Evolutionary conservation across 2,329 filamentous ascomycete genomes (phyloP), one percentile per base, ranked within the genome.

Genomic region (Sarocladium brachiariae): DNA sequence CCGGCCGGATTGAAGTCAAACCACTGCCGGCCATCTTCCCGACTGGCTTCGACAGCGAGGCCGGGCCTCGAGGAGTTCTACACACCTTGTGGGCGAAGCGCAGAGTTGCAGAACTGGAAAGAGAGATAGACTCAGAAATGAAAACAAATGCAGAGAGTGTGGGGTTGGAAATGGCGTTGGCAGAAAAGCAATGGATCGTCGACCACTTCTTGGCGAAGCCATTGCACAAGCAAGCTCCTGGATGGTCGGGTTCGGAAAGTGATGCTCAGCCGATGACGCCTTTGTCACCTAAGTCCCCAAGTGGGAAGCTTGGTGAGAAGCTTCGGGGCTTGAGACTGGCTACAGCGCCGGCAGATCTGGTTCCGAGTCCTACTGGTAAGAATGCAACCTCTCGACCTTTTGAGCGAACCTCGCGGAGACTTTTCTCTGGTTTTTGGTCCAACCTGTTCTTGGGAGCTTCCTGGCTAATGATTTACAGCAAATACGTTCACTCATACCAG

Each of bases 41-140:
- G 1, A 81, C 85, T 0, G 84, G 86, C 53, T 72, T 95, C 21
- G 85, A 86, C 1, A 77, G 78, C 3, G 84, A 80, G 19, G 79
- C 83, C 0, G 87, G 88, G 6, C 83, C 84, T 59, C 86, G 88
- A 55, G 90, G 90, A 2, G 88, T 95, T 2, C 69, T 96, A 53
- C 91, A 95, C 63, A 95, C 89, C 2, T 82, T 92, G 52, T 96
- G 91, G 89, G 91, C 88, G 16, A 90, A 90, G 72, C 85, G 87
- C 65, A 76, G 90, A 37, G 70, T 96, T 19, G 80, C 82, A 27
- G 83, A 87, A 55, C 71, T 96, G 45, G 81, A 89, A 49, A 75
- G 75, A 52, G 90, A 96, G 71, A 92, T 95, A 58, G 80, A 78
- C 9, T 71, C 73, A 7, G 90, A 95, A 70, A 78, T 85, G 62